phyloP scores from a whole-genome alignment of 495 filamentous ascomycete genomes.

The Trichoderma reesei region DNA sequence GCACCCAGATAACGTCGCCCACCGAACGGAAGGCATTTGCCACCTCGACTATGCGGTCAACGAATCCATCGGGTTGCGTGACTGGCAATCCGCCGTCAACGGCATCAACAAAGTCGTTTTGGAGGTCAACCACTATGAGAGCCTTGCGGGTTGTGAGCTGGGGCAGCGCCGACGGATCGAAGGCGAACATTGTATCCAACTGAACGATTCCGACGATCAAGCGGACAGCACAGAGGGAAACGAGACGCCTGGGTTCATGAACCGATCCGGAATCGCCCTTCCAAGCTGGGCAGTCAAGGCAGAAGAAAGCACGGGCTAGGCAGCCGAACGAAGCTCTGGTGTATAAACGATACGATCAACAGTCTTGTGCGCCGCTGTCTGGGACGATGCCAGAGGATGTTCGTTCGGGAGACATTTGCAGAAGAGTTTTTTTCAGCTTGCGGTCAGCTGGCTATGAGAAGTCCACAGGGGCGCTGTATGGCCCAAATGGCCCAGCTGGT shows the following conservation, averaged over 20 bases:
- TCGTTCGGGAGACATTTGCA: background rate
- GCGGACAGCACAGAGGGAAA: background rate
- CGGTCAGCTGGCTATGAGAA: background rate
- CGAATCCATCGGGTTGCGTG: slow-evolving; percentile 51
- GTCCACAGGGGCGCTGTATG: background rate
- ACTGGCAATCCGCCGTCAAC: slow-evolving; percentile 57
- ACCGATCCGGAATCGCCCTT: background rate
- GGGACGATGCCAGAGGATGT: background rate
- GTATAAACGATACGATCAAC: background rate
- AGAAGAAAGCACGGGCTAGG: background rate
- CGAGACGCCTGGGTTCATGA: background rate
- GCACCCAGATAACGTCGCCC: slow-evolving; percentile 84
- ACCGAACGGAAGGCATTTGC: slow-evolving; percentile 59
- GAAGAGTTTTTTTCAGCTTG: background rate
- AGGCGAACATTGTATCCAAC: slow-evolving; percentile 35
- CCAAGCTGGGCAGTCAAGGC: background rate
- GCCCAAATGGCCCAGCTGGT: background rate
- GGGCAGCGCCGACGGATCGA: slow-evolving; percentile 36
- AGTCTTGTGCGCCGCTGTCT: background rate
- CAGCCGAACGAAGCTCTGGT: background rate
- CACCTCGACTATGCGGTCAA: slow-evolving; percentile 56
- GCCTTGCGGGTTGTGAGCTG: slow-evolving; percentile 63
- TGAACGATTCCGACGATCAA: too few species aligned
- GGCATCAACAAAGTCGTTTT: slow-evolving; percentile 78
- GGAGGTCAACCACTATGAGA: slow-evolving; percentile 74